phyloP scores from a whole-genome alignment of 805 yeast species.

The Candida tibetensis region DNA sequence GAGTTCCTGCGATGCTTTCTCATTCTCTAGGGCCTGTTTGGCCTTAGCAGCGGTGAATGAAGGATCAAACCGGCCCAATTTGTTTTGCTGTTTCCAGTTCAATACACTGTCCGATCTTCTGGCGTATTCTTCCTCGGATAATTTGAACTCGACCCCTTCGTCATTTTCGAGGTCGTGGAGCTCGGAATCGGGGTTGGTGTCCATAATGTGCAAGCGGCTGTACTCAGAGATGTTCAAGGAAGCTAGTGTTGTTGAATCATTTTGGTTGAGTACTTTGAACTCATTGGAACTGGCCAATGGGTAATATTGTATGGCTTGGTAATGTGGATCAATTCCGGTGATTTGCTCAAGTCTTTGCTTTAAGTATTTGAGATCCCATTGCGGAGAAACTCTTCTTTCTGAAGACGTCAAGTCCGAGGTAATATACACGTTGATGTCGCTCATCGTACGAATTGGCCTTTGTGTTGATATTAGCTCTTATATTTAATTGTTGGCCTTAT shows the following conservation, averaged over 20 bases:
- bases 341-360: constrained; percentile 58
- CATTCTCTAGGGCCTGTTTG: constrained; percentile 26
- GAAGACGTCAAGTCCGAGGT: constrained; percentile 68
- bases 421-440: constrained; percentile 52
- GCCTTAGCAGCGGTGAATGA: constrained; percentile 31
- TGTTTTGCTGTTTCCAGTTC: constrained; percentile 69
- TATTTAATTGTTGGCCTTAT: not conserved
- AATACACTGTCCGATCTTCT: constrained; percentile 60
- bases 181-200: constrained; percentile 51
- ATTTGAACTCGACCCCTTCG: constrained; percentile 37
- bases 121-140: constrained; percentile 63
- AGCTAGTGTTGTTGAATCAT: constrained; percentile 19
- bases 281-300: constrained; percentile 37
- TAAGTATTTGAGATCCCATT: constrained; percentile 57
- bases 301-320: constrained; percentile 52
- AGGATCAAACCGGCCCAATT: constrained; percentile 74
- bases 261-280: constrained; percentile 20
- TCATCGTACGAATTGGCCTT: constrained; percentile 15
- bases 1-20: constrained; percentile 27
- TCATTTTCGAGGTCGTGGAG: constrained; percentile 30
- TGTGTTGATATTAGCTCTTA: no score
- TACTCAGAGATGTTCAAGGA: constrained; percentile 32
- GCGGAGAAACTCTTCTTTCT: constrained; percentile 61
- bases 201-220: constrained; percentile 57
- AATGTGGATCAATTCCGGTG: constrained; percentile 67